Evolutionary conservation across 2,329 filamentous ascomycete genomes (phyloP), one percentile per base, ranked within the genome.

Genomic region (Ceratocystiopsis brevicomis): DNA sequence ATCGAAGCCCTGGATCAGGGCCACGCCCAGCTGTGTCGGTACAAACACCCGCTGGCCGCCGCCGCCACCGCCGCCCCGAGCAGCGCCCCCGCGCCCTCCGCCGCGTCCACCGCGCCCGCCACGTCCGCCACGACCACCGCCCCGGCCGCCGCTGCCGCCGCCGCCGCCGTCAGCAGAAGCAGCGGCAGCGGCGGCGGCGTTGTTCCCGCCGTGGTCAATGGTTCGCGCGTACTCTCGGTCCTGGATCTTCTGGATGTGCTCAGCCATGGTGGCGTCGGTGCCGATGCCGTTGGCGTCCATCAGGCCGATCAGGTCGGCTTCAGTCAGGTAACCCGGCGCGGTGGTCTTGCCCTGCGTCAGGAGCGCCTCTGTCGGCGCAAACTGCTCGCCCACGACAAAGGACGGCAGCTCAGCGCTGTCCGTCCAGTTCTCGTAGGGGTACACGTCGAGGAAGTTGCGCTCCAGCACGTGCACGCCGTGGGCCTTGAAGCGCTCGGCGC

Each of bases 231-330:
- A 98, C 52, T 87, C 71, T 47, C 90, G 70, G 46, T 87, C 76
- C 59, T 96, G 86, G 53, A 98, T 93, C 60, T 88, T 98, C 46
- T 83, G 77, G 54, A 98, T 98, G 56, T 98, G 90, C 54, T 98
- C 90, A 0, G 90, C 90, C 90, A 98, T 98, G 1, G 90, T 98
- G 8, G 90, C 90, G 62, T 98, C 90, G 11, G 90, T 98, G 13
- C 90, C 90, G 50, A 98, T 98, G 2, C 90, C 90, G 56, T 98
- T 98, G 38, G 85, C 87, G 62, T 98, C 90, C 90, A 98, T 98
- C 12, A 98, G 71, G 3, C 81, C 81, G 56, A 98, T 94, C 21
- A 98, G 68, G 57, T 98, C 90, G 0, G 90, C 87, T 57, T 98
- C 90, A 0, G 90, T 96, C 30, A 98, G 68, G 56, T 93, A 95